A percentile compares a stretch with the other conserved stretches of the same genome.
These are phyloP conservation scores for Austroboletus niveus DNA, from an alignment of 1,284 basidiomycete genomes.

Conservation along the genomic window DNA sequence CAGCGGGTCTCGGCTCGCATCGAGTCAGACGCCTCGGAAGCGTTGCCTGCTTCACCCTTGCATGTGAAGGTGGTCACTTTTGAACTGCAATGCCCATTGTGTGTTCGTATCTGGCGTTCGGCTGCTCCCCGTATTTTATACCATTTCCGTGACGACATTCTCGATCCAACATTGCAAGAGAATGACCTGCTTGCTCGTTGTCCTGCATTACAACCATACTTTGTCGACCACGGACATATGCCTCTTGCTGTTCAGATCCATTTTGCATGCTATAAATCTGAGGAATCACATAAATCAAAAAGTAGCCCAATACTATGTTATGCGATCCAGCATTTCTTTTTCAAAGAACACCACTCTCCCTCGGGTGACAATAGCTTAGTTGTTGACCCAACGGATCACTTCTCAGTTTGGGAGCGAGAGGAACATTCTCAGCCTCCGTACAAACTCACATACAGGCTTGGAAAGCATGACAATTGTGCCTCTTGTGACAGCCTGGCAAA, in stretches of 20 bases:
- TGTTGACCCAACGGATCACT: background rate
- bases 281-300: background rate
- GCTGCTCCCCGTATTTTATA: background rate
- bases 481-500: background rate
- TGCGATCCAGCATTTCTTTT: background rate
- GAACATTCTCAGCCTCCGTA: background rate
- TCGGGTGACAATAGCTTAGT: background rate
- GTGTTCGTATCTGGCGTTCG: slow-evolving; percentile 7
- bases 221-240: background rate
- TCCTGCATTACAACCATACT: slow-evolving; percentile 1
- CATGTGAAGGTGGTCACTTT: slow-evolving; percentile 3
- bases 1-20: background rate
- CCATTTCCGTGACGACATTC: background rate
- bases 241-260: background rate
- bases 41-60: background rate
- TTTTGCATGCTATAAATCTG: background rate
- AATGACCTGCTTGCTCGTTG: background rate
- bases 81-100: slow-evolving; percentile 4
- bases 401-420: background rate
- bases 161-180: slow-evolving; percentile 16
- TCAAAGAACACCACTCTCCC: background rate
- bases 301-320: background rate
- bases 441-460: background rate
- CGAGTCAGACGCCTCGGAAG: background rate
- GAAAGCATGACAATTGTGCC: background rate